Base-by-base conservation (phyloP, 2,329 filamentous ascomycete genomes). In the Juglanconis oblonga region DNA sequence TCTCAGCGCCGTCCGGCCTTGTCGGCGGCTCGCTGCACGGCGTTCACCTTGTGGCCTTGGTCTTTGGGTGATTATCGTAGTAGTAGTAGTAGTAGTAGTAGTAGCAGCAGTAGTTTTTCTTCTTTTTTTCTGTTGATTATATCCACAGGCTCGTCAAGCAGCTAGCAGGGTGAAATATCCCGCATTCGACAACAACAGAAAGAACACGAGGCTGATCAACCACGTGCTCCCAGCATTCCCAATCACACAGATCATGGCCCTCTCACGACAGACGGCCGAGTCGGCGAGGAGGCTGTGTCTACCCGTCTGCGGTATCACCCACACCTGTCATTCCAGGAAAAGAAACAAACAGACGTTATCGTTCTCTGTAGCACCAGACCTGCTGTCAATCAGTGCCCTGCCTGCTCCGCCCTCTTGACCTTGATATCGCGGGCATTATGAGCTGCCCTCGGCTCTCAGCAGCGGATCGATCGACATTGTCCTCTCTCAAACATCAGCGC, bases 241-340 rank as follows among this genome's bases (percentile, higher is more conserved):
- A 17, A 47, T 24, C 14, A 10, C 17, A 10, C 14, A 24, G 29
- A 14, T 35, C 29, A 24, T 13, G 3, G 9, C 31, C 31, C 4
- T 32, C 48, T 10, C 44, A 47, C 9, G 13, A 17, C 13, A 17
- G 7, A 53, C 24, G 38, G 38, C 36, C 14, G 51, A 14, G 40
- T n/a, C 52, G 42, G 31, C 32, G 7, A 33, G 2, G 14, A 35
- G 13, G 6, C 3, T n/a, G 29, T 14, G 14, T 14, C 49, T 14
- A 38, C 11, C 40, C 52, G 40, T 54, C 40, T 54, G 40, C 52
- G n/a, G 42, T 47, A 45, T 55, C n/a, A 47, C 52, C 31, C n/a
- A 32, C 17, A 4, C 4, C 32, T 6, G 10, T 17, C 14, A 2
- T 24, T n/a, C 9, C 8, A 11, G 32, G 49, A 51, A 38, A 24